A percentile compares a stretch with the other conserved stretches of the same genome.
These are phyloP conservation scores for Lunularia cruciata DNA, from an alignment of 225 moss, liverwort and hornwort species.

Conservation along the genomic window DNA sequence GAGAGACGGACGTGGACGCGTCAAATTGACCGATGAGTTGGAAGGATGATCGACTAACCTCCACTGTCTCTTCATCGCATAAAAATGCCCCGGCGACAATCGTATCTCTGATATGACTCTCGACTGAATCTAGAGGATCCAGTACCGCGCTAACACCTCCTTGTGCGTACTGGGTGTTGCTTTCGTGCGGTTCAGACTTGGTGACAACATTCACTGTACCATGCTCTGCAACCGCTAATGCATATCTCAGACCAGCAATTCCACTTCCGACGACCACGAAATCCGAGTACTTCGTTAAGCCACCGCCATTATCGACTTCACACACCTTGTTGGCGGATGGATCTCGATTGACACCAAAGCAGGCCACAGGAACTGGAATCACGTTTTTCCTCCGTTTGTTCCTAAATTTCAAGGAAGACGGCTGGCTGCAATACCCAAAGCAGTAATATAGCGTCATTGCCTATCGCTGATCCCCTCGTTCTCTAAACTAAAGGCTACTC, in stretches of 20 bases:
- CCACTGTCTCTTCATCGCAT: slow-evolving; percentile 99
- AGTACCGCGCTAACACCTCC: slow-evolving; percentile 97
- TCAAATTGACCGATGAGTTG: neutral
- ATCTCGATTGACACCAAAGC: slow-evolving; percentile 14
- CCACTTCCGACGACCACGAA: slow-evolving; percentile 96
- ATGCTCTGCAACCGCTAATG: slow-evolving; percentile 88
- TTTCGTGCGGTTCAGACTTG: slow-evolving; percentile 97
- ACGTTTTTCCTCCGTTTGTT: slow-evolving; percentile 24
- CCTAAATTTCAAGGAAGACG: slow-evolving; percentile 9
- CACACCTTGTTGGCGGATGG: slow-evolving; percentile 11
- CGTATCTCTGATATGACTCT: slow-evolving; percentile 96
- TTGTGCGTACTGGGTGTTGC: slow-evolving; percentile 94
- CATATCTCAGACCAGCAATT: slow-evolving; percentile 90
- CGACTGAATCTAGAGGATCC: slow-evolving; percentile 92
- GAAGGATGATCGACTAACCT: slow-evolving; percentile 39
- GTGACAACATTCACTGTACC: slow-evolving; percentile 93
- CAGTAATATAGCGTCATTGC: neutral
- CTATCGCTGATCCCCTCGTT: neutral
- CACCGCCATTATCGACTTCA: slow-evolving; percentile 41
- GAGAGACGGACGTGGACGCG: neutral
- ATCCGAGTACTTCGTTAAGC: slow-evolving; percentile 66
- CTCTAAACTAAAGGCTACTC: neutral
- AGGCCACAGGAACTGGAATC: slow-evolving; percentile 31
- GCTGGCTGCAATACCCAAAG: slow-evolving; percentile 22
- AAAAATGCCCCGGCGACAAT: slow-evolving; percentile 95